These are phyloP conservation scores for Setaria viridis DNA, from an alignment of 202 grass and related monocot genomes.

Conservation along the genomic window DNA sequence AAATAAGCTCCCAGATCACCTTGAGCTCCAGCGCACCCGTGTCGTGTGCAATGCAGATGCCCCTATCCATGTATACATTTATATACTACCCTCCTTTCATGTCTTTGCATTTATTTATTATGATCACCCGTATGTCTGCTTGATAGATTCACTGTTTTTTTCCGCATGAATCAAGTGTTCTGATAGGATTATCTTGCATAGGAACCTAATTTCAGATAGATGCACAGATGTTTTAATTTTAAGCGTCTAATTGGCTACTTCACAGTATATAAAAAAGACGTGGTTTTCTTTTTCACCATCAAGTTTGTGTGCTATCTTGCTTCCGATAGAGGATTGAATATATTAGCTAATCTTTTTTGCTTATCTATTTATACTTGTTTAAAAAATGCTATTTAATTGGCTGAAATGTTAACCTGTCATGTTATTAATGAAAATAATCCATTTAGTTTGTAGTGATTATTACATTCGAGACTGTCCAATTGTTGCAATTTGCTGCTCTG, in stretches of 20 bases:
- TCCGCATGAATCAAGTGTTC: not conserved
- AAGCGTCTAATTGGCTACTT: no score
- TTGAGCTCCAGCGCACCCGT: constrained; percentile 75
- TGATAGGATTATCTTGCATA: not conserved
- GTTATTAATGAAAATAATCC: not conserved
- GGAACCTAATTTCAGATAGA: not conserved
- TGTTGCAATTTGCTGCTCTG: constrained; percentile 26
- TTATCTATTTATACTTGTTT: not conserved
- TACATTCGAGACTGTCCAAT: not conserved
- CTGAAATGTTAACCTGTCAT: not conserved
- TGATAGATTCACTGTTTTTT: constrained; percentile 1
- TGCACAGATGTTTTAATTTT: not conserved
- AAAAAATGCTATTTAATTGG: not conserved
- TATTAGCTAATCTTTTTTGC: not conserved
- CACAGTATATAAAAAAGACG: not conserved
- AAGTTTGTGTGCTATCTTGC: constrained; percentile 17
- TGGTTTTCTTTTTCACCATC: not conserved
- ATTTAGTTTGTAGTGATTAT: not conserved
- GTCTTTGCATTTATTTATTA: not conserved
- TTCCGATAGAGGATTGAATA: constrained; percentile 23
- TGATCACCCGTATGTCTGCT: not conserved
- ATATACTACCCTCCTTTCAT: constrained; percentile 6
- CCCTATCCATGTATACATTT: constrained; percentile 66
- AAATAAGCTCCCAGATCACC: constrained; percentile 77
- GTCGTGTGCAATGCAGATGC: constrained; percentile 80